phyloP scores from a whole-genome alignment of 148 eudicot genomes.

The Rhododendron williamsianum region DNA sequence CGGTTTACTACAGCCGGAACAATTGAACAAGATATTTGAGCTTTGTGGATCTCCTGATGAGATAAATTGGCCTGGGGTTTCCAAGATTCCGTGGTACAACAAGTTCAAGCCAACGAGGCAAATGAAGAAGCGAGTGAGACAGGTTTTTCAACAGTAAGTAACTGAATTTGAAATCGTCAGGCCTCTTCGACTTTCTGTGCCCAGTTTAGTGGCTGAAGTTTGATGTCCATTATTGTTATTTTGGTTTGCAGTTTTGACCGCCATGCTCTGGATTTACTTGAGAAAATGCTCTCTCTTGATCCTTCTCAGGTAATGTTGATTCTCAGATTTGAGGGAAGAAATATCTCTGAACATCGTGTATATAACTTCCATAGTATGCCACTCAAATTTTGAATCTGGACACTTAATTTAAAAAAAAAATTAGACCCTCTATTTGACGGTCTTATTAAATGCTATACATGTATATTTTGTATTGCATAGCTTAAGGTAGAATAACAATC shows the following conservation, averaged over 20 bases:
- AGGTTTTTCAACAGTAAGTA: slow-evolving; percentile 65
- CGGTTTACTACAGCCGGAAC: slow-evolving; percentile 53
- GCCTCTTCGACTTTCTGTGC: neutral
- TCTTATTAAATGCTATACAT: neutral
- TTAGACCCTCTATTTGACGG: neutral
- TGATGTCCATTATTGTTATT: neutral
- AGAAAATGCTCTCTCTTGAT: slow-evolving; percentile 74
- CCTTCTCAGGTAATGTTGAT: slow-evolving; percentile 55
- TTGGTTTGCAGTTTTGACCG: slow-evolving; percentile 50
- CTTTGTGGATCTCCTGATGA: slow-evolving; percentile 83
- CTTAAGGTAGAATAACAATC: neutral
- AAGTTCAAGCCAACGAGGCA: slow-evolving; percentile 67
- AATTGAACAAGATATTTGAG: slow-evolving; percentile 70
- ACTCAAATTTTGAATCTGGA: neutral
- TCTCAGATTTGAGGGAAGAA: neutral
- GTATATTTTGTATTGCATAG: neutral
- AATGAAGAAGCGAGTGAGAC: slow-evolving; percentile 62
- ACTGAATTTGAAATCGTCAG: neutral
- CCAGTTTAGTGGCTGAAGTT: slow-evolving; percentile 7
- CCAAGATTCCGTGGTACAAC: slow-evolving; percentile 70
- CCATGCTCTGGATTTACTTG: slow-evolving; percentile 76
- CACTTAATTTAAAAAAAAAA: neutral
- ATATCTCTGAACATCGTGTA: neutral
- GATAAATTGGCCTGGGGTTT: slow-evolving; percentile 75
- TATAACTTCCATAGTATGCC: neutral